Evolutionary conservation across 1,284 basidiomycete species (phyloP), one percentile per base, ranked within the genome.

Genomic region (Fomitopsis betulina): DNA sequence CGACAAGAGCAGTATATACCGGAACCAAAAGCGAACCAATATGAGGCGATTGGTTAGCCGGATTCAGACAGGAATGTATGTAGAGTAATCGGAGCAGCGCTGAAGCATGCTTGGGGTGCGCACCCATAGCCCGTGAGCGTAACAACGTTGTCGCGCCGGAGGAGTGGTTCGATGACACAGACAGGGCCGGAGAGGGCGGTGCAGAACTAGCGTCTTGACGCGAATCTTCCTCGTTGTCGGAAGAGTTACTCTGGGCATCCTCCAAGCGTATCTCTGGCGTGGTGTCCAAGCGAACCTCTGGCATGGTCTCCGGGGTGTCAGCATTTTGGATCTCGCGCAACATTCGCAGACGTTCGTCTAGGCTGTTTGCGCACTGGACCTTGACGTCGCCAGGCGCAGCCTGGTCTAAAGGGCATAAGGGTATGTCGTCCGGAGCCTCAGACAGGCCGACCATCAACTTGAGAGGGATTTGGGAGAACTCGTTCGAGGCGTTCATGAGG

Each of bases 31-130:
- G 68, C 27, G 87, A 86, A 4, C 86, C 81, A 54, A 86, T 77
- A 61, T 89, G 80, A 15, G 84, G 84, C 0, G 86, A 86, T 51
- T 82, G 74, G 60, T 84, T 82, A n/a, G 82, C 86, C 6, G 89
- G 87, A 69, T 91, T 90, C 27, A 91, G 77, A n/a, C 77, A 76
- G 30, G 76, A 80, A 69, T 91, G 89, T 23, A 90, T 67, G 67
- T 86, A 91, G n/a, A 91, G 73, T 35, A 91, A 71, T 35, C 89
- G 84, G n/a, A 87, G 71, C 32, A 91, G 73, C 1, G 85, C 81
- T 8, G 86, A 83, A n/a, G 78, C 73, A 67, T 91, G 89, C 54
- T 73, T 79, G 15, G 76, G 79, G 65, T 87, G 85, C 23, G 78
- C 79, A 40, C 76, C 75, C 5, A 78, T 75, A 21, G 77, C 65